phyloP scores from a whole-genome alignment of 495 filamentous ascomycete species.

The Cercophora newfieldiana region DNA sequence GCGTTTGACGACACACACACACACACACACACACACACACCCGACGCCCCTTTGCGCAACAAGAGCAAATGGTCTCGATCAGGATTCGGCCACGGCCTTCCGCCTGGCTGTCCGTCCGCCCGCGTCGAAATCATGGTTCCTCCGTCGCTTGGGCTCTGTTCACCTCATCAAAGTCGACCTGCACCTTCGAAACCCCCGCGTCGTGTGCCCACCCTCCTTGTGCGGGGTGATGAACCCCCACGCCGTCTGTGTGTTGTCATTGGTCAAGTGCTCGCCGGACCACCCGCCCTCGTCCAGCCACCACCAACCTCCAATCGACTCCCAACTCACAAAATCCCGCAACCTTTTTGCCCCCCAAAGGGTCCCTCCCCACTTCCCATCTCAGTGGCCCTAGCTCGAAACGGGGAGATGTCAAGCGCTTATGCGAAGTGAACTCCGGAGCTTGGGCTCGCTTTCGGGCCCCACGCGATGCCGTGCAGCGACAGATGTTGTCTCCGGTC shows the following conservation, averaged over 20 bases:
- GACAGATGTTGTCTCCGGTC: not conserved
- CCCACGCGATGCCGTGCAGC: not conserved
- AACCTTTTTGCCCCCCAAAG: not conserved
- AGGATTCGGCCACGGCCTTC: not conserved
- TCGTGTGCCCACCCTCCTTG: conserved; percentile 5
- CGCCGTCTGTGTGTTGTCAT: not conserved
- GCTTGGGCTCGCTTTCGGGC: not conserved
- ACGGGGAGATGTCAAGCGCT: not conserved
- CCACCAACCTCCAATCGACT: not conserved
- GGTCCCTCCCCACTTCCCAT: not conserved
- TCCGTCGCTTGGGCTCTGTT: not conserved
- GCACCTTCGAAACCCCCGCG: conserved; percentile 10
- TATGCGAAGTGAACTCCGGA: not conserved
- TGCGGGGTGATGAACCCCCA: conserved; percentile 18
- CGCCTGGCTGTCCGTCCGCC: not conserved
- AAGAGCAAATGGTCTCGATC: not conserved
- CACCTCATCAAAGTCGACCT: not conserved
- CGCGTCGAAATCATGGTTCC: not conserved
- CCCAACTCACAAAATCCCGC: not conserved
- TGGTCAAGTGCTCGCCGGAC: not conserved
- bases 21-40: not conserved
- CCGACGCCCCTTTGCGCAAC: not conserved
- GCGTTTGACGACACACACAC: not conserved
- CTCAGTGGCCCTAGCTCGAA: not conserved
- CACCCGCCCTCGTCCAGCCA: conserved; percentile 1